These are phyloP conservation scores for Ceratobasidium sp. DNA, from an alignment of 1,284 basidiomycete genomes.

Conservation along the genomic window DNA sequence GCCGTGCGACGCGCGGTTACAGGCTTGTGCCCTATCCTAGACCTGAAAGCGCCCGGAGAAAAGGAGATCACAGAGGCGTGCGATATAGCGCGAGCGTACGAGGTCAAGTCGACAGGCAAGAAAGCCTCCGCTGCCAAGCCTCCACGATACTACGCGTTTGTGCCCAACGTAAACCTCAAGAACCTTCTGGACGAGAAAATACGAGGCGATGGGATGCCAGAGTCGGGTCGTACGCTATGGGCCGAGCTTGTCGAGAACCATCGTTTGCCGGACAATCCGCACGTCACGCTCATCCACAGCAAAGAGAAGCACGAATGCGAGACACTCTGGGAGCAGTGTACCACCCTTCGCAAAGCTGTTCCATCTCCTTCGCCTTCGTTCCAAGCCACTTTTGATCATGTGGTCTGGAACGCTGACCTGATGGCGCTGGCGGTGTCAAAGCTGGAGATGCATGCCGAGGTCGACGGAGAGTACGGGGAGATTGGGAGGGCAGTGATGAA, in stretches of 20 bases:
- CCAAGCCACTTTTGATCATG: slow-evolving; percentile 70
- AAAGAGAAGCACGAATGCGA: slow-evolving; percentile 67
- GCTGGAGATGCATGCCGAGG: slow-evolving; percentile 60
- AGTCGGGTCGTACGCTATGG: slow-evolving; percentile 65
- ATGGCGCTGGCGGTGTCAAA: slow-evolving; percentile 82
- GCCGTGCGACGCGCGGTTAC: slow-evolving; percentile 73
- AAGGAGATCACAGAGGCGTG: slow-evolving; percentile 74
- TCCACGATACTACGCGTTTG: slow-evolving; percentile 80
- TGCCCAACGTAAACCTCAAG: slow-evolving; percentile 77
- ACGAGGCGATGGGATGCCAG: slow-evolving; percentile 52
- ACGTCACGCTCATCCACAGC: slow-evolving; percentile 88
- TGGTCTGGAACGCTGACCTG: slow-evolving; percentile 83
- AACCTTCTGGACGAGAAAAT: slow-evolving; percentile 62
- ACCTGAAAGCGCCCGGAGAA: slow-evolving; percentile 66
- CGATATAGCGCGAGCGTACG: slow-evolving; percentile 67
- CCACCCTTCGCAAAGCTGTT: slow-evolving; percentile 59
- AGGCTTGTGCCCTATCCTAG: slow-evolving; percentile 67
- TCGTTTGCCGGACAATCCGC: slow-evolving; percentile 75
- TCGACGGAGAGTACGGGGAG: slow-evolving; percentile 59
- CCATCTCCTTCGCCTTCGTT: slow-evolving; percentile 67
- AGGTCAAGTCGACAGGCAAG: slow-evolving; percentile 56
- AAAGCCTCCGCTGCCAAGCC: slow-evolving; percentile 48
- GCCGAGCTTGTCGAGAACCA: slow-evolving; percentile 61
- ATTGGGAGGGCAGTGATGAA: slow-evolving; percentile 63
- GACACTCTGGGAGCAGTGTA: slow-evolving; percentile 77